These are phyloP conservation scores for Cucurbita maxima DNA, from an alignment of 306 rosid genomes.

Conservation along the genomic window DNA sequence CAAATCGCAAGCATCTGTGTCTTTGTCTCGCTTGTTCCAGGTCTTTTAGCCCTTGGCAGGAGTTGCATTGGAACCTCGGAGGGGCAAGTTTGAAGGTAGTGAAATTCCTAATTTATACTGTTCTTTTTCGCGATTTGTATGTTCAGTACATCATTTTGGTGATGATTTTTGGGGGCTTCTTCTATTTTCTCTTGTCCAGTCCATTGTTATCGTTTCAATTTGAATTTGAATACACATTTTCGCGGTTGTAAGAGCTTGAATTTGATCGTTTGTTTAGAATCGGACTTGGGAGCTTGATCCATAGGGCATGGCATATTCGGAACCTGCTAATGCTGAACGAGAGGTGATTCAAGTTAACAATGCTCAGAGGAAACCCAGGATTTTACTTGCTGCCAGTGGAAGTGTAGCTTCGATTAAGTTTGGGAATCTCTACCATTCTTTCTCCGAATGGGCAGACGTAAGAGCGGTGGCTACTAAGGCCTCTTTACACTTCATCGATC, in stretches of 20 bases:
- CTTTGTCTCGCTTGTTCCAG: background rate
- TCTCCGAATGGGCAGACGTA: conserved; percentile 69
- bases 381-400: conserved; percentile 76
- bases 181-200: background rate
- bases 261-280: background rate
- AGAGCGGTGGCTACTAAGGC: conserved; percentile 47
- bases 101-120: background rate
- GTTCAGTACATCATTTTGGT: background rate
- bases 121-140: background rate
- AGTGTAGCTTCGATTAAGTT: conserved; percentile 59
- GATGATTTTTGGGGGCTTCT: background rate
- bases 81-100: background rate
- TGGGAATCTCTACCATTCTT: conserved; percentile 32
- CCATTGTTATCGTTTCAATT: background rate
- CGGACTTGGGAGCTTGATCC: background rate
- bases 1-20: background rate
- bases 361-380: conserved; percentile 49
- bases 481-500: conserved; percentile 43
- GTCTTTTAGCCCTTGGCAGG: too few species aligned
- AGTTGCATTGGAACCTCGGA: background rate
- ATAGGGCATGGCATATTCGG: conserved; percentile 39
- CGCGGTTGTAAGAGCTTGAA: background rate
- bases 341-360: conserved; percentile 17
- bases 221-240: background rate
- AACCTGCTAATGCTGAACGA: conserved; percentile 18